A percentile compares a stretch with the other conserved stretches of the same genome.
phyloP scores from a whole-genome alignment of 805 yeast species.

The Pichia manshurica region DNA sequence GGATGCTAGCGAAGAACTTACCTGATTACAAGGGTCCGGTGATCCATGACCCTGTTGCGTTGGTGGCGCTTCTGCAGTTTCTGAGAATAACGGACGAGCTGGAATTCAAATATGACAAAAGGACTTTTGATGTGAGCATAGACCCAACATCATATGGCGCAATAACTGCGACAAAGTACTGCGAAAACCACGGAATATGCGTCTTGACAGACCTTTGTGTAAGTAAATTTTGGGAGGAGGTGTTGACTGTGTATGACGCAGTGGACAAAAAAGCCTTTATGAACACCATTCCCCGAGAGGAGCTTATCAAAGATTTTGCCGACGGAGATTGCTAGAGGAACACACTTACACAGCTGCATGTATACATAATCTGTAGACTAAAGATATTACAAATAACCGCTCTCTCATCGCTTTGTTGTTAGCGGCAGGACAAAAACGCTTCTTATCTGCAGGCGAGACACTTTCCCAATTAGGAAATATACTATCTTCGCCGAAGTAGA shows the following conservation, averaged over 20 bases:
- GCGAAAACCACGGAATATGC: conserved; percentile 33
- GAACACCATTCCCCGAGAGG: conserved; percentile 13
- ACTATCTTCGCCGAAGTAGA: too few relatives aligned
- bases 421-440: too few relatives aligned
- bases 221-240: conserved; percentile 41
- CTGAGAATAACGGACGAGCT: conserved; percentile 23
- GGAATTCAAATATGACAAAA: conserved; percentile 18
- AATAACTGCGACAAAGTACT: conserved; percentile 12
- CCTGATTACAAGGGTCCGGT: conserved; percentile 55
- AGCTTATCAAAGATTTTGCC: conserved; percentile 8
- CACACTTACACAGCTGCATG: not conserved
- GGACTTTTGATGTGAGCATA: conserved; percentile 16
- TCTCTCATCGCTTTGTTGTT: too few relatives aligned
- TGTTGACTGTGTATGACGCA: conserved; percentile 33
- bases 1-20: conserved; percentile 40
- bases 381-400: too few relatives aligned
- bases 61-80: conserved; percentile 51
- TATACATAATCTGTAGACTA: too few relatives aligned
- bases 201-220: conserved; percentile 38
- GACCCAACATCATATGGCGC: conserved; percentile 14
- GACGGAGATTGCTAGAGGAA: not conserved
- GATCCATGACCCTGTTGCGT: conserved; percentile 74
- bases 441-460: too few relatives aligned
- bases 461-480: too few relatives aligned
- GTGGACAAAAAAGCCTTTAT: conserved; percentile 29